These are phyloP conservation scores for Litchi chinensis DNA, from an alignment of 345 rosid genomes.

Conservation along the genomic window DNA sequence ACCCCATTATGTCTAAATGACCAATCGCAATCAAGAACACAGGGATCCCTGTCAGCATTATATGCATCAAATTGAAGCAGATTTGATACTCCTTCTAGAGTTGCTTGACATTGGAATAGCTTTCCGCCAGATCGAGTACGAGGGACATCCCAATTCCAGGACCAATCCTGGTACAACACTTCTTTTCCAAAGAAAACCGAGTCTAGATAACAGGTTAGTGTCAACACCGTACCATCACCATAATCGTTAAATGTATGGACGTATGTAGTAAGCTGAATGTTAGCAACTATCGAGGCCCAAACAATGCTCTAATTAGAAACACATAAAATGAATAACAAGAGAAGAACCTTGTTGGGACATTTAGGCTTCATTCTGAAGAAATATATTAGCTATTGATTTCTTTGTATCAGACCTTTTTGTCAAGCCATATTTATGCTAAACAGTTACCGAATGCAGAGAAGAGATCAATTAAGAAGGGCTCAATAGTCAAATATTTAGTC, in stretches of 20 bases:
- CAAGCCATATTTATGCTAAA: too few species aligned
- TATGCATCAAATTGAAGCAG: neutral
- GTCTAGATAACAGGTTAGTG: neutral
- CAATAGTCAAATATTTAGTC: too few species aligned
- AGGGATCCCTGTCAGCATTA: neutral
- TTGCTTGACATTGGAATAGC: neutral
- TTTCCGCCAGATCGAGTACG: neutral
- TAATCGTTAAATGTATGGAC: neutral
- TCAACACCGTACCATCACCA: neutral
- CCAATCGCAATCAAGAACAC: neutral
- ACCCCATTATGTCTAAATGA: neutral
- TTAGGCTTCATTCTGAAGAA: too few species aligned
- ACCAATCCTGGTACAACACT: too few species aligned
- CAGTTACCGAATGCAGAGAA: too few species aligned
- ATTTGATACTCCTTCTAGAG: neutral
- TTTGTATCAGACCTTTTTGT: too few species aligned
- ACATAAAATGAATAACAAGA: too few species aligned
- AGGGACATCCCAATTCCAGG: neutral
- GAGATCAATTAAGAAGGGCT: too few species aligned
- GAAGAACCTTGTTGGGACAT: too few species aligned
- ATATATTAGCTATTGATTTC: too few species aligned
- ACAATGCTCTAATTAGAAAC: too few species aligned
- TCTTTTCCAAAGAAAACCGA: neutral
- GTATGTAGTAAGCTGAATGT: neutral
- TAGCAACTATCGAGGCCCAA: neutral